Conservation (phyloP, 2,329 filamentous ascomycete genomes). For the Fusarium setosum region DNA sequence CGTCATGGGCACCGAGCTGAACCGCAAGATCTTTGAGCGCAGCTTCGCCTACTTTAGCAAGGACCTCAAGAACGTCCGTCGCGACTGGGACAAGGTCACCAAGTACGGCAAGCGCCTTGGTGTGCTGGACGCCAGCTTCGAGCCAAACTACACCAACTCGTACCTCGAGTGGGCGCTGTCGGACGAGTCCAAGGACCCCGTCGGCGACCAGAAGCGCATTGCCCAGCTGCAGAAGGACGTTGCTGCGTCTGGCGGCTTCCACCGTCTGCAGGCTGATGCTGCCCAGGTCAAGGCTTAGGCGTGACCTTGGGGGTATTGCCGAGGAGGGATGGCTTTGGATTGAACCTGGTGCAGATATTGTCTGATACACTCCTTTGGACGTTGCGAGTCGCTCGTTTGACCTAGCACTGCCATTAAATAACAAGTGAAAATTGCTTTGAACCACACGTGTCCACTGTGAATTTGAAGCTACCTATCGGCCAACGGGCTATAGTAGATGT, state of each 20-base stretch:
- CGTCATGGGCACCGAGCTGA: constrained; percentile 73
- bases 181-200: constrained; percentile 73
- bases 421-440: constrained; percentile 9
- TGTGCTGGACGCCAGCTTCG: constrained; percentile 71
- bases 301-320: too few relatives aligned
- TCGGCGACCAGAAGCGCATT: constrained; percentile 81
- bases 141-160: constrained; percentile 80
- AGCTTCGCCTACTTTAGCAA: constrained; percentile 81
- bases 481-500: too few relatives aligned
- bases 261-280: constrained; percentile 53
- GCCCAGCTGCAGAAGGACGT: constrained; percentile 75
- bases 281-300: constrained; percentile 31
- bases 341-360: constrained; percentile 13
- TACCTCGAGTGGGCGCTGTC: constrained; percentile 75
- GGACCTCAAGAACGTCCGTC: constrained; percentile 78
- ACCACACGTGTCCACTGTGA: too few relatives aligned
- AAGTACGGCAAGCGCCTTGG: constrained; percentile 79
- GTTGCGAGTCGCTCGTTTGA: constrained; percentile 22
- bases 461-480: too few relatives aligned
- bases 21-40: constrained; percentile 84
- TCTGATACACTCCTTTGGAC: constrained; percentile 23
- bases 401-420: constrained; percentile 5
- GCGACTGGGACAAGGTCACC: constrained; percentile 84
- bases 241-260: constrained; percentile 73
- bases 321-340: neutral